Evolutionary conservation across 208 protist species (phyloP).

Genomic region (Trypanosoma boissoni): DNA sequence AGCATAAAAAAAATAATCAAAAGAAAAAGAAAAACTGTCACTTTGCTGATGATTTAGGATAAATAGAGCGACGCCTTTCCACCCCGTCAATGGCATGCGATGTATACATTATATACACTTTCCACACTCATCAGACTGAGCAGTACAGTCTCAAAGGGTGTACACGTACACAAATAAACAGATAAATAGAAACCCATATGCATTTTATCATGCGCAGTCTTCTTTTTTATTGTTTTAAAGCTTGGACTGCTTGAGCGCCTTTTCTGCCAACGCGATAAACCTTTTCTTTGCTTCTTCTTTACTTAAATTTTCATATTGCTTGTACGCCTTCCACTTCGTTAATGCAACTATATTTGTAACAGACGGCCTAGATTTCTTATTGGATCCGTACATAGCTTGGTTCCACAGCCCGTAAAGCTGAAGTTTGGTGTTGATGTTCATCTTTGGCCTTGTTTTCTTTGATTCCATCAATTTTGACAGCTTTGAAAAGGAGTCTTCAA

Average conservation of each 20-base stretch:
- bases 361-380: constrained; percentile 51
- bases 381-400: constrained; percentile 63
- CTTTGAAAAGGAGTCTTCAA: constrained; percentile 22
- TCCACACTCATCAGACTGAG: too few species aligned
- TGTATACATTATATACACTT: constrained; percentile 11
- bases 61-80: too few species aligned
- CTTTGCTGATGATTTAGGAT: neutral
- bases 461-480: constrained; percentile 20
- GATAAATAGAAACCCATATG: too few species aligned
- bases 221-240: constrained; percentile 28
- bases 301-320: constrained; percentile 64
- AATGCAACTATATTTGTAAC: constrained; percentile 56
- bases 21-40: constrained; percentile 2
- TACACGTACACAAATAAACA: too few species aligned
- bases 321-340: constrained; percentile 81
- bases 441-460: constrained; percentile 25
- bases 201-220: too few species aligned
- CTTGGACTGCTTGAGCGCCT: constrained; percentile 42
- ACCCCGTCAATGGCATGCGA: too few species aligned
- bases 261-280: constrained; percentile 66
- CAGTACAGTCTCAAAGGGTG: too few species aligned
- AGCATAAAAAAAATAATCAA: constrained; percentile 4
- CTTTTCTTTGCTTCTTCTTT: constrained; percentile 70
- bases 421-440: constrained; percentile 70
- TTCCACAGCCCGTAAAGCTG: constrained; percentile 88